Evolutionary conservation across 2,329 filamentous ascomycete species (phyloP).

Genomic region (Diaporthe humulicola): DNA sequence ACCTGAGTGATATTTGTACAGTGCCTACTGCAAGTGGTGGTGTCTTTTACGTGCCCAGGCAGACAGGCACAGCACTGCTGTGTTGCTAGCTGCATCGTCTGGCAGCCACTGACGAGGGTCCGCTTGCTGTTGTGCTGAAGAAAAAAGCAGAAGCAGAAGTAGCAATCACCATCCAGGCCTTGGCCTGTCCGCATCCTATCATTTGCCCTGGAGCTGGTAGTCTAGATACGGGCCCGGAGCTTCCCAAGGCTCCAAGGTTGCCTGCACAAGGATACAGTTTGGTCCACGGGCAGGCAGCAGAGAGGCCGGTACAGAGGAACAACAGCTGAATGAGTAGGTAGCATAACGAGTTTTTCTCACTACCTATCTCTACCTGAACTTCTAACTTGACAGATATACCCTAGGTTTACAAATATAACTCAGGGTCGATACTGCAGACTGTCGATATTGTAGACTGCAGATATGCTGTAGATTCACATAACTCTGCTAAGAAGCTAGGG

Average conservation of each 20-base stretch:
- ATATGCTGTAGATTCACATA: too few species aligned
- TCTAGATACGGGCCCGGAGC: not conserved
- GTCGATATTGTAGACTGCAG: too few species aligned
- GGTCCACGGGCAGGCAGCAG: not conserved
- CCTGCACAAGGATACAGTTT: not conserved
- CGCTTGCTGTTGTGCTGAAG: not conserved
- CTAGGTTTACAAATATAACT: too few species aligned
- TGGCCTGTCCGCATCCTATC: conserved; percentile 4
- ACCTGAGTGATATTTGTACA: not conserved
- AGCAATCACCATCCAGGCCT: not conserved
- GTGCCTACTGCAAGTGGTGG: not conserved
- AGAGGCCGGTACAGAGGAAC: too few species aligned
- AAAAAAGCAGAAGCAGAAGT: not conserved
- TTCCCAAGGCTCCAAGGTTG: not conserved
- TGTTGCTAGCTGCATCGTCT: conserved; percentile 7
- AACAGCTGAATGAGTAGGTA: too few species aligned
- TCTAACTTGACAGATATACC: too few species aligned
- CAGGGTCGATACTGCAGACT: too few species aligned
- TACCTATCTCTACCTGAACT: too few species aligned
- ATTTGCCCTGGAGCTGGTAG: not conserved
- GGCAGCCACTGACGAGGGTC: conserved; percentile 8
- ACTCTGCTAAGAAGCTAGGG: too few species aligned
- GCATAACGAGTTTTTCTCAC: too few species aligned
- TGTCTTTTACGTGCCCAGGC: not conserved
- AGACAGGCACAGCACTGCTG: not conserved